Evolutionary conservation across 345 rosid genomes (phyloP), one percentile per base, ranked within the genome.

Genomic region (Citrus australasica): DNA sequence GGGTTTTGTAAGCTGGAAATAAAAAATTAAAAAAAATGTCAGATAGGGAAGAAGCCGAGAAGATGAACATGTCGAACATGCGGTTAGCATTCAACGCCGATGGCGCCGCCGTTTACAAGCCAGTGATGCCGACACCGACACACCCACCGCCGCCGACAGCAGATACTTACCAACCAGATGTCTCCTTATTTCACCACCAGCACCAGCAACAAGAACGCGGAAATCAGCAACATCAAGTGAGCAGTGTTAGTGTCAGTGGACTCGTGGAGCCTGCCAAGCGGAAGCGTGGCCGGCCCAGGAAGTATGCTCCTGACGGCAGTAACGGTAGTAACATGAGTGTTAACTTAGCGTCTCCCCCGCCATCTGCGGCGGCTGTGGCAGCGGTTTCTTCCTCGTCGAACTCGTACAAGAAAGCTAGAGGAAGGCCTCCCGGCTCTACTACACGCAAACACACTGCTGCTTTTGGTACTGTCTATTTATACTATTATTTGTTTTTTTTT

Each of bases 351-450:
- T 79, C 81, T 9, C 64, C 64, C 10, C 77, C 84, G 19, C 24
- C 74, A 40, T 76, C 78, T 37, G 53, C 82, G 1, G 38, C 21
- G 25, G 6, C 82, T 17, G 40, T 81, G 37, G 58, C 72, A 5
- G 46, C 48, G 21, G 77, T 38, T 11, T 37, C 61, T 13, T 68
- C 86, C 35, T 48, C 77, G 13, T 40, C 75, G n/a, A 75, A 75
- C 65, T 79, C 82, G 16, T 33, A 27, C 30, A 85, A 85, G 75
- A 85, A 81, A 61, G 79, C 74, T 19, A 76, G 86, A 70, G 88
- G 88, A 35, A 81, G 88, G 58, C 88, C 88, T 16, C 86, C 83
- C 38, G 88, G 88, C 40, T 85, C 88, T 27, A 37, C 74, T n/a
- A 19, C 69, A 4, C 73, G 75, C 78, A 85, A 81, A 74, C 77